Conservation (phyloP, 331 rosid genomes). For the Stylosanthes scabra region DNA sequence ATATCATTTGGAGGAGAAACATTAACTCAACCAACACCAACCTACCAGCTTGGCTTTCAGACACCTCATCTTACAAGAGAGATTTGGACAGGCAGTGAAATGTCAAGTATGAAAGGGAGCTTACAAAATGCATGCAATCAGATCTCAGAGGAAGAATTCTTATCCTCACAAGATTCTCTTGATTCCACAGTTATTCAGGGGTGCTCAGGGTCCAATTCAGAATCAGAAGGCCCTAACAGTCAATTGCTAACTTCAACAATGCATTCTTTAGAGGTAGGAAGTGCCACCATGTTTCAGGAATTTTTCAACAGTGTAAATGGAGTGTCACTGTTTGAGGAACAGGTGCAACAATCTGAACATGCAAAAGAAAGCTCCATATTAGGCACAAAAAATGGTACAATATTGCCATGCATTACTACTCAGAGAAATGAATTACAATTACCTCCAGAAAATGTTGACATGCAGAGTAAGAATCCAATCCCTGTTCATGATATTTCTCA, state of each 20-base stretch:
- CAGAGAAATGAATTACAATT: too few relatives aligned
- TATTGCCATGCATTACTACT: too few relatives aligned
- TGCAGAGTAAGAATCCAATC: slow-evolving; percentile 41
- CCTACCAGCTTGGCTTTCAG: slow-evolving; percentile 44
- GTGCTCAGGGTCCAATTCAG: slow-evolving; percentile 65
- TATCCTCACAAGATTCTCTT: slow-evolving; percentile 81
- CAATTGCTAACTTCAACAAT: slow-evolving; percentile 47
- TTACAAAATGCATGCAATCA: slow-evolving; percentile 45
- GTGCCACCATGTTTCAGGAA: slow-evolving; percentile 51
- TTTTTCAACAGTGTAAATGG: slow-evolving; percentile 59
- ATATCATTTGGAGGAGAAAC: slow-evolving; percentile 46
- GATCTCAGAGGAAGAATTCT: slow-evolving; percentile 66
- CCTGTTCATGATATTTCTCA: slow-evolving; percentile 41
- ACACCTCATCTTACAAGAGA: slow-evolving; percentile 48
- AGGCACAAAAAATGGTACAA: slow-evolving; percentile 24
- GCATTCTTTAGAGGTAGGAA: slow-evolving; percentile 47
- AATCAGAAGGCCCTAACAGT: slow-evolving; percentile 64
- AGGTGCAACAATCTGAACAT: slow-evolving; percentile 40
- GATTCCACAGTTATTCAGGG: slow-evolving; percentile 74
- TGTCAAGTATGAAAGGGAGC: slow-evolving; percentile 40
- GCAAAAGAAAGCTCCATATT: slow-evolving; percentile 45
- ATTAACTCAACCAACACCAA: slow-evolving; percentile 52
- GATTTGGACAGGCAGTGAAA: slow-evolving; percentile 43
- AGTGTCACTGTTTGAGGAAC: slow-evolving; percentile 47
- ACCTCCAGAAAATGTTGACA: slow-evolving; percentile 43